Conservation (phyloP, 371 early-diverging fungal species). For the Phascolomyces articulosus region DNA sequence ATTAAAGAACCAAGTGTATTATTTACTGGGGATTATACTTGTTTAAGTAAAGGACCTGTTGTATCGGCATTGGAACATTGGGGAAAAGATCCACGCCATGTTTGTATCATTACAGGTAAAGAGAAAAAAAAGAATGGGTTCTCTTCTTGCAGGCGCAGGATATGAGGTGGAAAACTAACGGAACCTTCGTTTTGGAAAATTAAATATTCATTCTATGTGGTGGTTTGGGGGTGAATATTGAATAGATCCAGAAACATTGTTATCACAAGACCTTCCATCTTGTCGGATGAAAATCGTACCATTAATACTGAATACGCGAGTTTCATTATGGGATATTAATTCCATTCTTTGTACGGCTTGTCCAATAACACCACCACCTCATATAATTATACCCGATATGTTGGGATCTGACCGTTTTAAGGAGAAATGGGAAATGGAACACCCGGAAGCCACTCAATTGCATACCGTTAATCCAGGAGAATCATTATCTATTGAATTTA, state of each 20-base stretch:
- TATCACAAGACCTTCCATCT: conserved; percentile 8
- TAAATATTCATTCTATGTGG: too few relatives aligned
- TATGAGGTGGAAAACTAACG: too few relatives aligned
- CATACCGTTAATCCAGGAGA: conserved; percentile 31
- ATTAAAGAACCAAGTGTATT: conserved; percentile 63
- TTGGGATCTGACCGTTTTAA: conserved; percentile 27
- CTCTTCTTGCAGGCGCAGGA: too few relatives aligned
- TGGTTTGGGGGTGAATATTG: too few relatives aligned
- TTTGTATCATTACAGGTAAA: conserved; percentile 39
- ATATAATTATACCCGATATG: conserved; percentile 30
- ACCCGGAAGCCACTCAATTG: conserved; percentile 11
- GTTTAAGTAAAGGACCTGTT: conserved; percentile 28
- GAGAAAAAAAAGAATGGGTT: background rate
- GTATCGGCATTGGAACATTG: conserved; percentile 38
- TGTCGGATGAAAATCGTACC: conserved; percentile 22
- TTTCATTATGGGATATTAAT: conserved; percentile 22
- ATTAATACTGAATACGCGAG: conserved; percentile 31
- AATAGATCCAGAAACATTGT: conserved; percentile 21
- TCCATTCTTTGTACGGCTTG: conserved; percentile 18
- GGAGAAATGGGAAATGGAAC: conserved; percentile 17
- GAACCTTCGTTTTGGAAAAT: too few relatives aligned
- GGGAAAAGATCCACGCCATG: conserved; percentile 25
- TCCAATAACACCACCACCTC: conserved; percentile 15
- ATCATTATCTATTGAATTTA: conserved; percentile 27
- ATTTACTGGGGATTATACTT: conserved; percentile 59